These are phyloP conservation scores for Saksenaea oblongispora DNA, from an alignment of 371 early-diverging fungal genomes.

Conservation along the genomic window DNA sequence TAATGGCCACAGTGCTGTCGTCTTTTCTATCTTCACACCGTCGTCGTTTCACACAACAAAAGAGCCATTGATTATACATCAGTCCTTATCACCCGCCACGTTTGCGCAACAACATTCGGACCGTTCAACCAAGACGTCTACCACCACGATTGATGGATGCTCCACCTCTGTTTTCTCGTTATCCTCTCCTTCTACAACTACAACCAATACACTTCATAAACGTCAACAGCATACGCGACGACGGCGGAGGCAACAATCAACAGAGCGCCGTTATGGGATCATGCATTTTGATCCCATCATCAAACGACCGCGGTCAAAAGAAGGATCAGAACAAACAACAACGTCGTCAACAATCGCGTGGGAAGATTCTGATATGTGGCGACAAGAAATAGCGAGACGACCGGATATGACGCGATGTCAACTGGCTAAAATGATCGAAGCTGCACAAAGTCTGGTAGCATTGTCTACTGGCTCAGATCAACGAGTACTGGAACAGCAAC, in stretches of 20 bases:
- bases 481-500: neutral
- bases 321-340: neutral
- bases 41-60: neutral
- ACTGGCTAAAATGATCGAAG: neutral
- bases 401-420: conserved; percentile 1
- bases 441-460: neutral
- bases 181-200: neutral
- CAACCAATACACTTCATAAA: neutral
- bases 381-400: neutral
- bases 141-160: neutral
- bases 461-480: neutral
- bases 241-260: neutral
- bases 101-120: neutral
- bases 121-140: neutral
- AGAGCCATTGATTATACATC: neutral
- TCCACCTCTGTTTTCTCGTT: neutral
- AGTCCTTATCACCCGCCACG: neutral
- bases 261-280: conserved; percentile 1
- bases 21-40: neutral
- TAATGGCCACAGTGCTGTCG: neutral
- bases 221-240: neutral
- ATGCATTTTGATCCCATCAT: neutral
- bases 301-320: neutral
- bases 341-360: neutral
- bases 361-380: neutral